phyloP scores from a whole-genome alignment of 768 basidiomycete species.

The Pleurotus citrinopileatus region DNA sequence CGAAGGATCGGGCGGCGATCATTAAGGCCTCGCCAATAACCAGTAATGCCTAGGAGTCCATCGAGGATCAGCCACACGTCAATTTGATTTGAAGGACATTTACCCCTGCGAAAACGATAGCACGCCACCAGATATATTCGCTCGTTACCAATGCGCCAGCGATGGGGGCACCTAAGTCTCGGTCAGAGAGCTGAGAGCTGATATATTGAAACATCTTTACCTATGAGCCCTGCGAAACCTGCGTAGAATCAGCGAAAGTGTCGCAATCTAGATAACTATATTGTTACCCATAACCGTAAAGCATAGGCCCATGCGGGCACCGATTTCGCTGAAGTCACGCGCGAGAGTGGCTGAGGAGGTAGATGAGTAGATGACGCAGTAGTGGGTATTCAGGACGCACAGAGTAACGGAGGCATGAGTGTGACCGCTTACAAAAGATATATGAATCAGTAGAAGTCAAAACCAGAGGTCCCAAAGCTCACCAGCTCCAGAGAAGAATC shows the following conservation, averaged over 20 bases:
- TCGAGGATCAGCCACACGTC: too few relatives aligned
- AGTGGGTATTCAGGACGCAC: slow-evolving; percentile 14
- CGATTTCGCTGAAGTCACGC: slow-evolving; percentile 40
- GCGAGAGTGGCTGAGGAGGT: slow-evolving; percentile 28
- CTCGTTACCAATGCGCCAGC: slow-evolving; percentile 47
- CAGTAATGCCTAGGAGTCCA: slow-evolving; percentile 16
- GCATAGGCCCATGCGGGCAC: slow-evolving; percentile 44
- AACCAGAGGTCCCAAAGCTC: slow-evolving; percentile 12
- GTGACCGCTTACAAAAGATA: slow-evolving; percentile 18
- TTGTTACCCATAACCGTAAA: slow-evolving; percentile 39
- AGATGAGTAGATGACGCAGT: neutral
- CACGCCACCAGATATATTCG: slow-evolving; percentile 40
- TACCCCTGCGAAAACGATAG: slow-evolving; percentile 38
- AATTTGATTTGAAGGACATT: slow-evolving; percentile 11
- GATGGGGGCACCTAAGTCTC: slow-evolving; percentile 39
- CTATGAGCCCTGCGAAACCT: slow-evolving; percentile 30
- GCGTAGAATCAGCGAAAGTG: neutral
- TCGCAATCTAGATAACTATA: slow-evolving; percentile 7
- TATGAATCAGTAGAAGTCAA: neutral
- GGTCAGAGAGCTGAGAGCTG: neutral
- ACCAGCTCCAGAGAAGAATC: slow-evolving; percentile 44
- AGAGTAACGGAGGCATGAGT: slow-evolving; percentile 27
- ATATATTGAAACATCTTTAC: slow-evolving; percentile 21
- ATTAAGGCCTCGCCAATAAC: slow-evolving; percentile 19
- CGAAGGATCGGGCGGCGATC: slow-evolving; percentile 17